Conservation (phyloP, 768 basidiomycete species). For the Cystofilobasidium bisporidii region DNA sequence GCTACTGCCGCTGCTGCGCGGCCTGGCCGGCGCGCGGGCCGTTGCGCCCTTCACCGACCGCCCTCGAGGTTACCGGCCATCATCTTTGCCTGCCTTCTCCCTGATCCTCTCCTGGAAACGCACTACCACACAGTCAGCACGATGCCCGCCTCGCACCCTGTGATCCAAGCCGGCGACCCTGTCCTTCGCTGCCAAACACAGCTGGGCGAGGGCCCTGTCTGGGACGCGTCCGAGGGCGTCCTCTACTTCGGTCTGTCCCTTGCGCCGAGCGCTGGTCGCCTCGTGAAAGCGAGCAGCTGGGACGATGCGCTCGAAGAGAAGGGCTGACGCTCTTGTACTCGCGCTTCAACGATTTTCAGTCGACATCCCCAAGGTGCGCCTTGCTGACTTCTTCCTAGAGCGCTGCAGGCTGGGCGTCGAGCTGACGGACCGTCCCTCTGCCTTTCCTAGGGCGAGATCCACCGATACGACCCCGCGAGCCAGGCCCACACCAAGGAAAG, state of each 20-base stretch:
- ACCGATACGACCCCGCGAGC: constrained; percentile 7
- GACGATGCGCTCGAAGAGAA: too few relatives aligned
- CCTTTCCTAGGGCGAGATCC: constrained; percentile 25
- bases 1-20: too few relatives aligned
- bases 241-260: constrained; percentile 16
- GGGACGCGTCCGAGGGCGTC: background rate
- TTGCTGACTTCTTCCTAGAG: background rate
- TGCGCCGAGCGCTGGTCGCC: background rate
- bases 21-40: too few relatives aligned
- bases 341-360: background rate
- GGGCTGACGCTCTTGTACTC: background rate
- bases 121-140: too few relatives aligned
- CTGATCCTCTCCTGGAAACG: too few relatives aligned
- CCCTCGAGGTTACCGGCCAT: too few relatives aligned
- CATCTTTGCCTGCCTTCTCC: too few relatives aligned
- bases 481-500: background rate
- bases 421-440: too few relatives aligned
- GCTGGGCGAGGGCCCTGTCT: constrained; percentile 26
- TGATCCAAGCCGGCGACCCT: background rate
- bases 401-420: too few relatives aligned
- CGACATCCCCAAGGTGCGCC: background rate
- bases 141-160: too few relatives aligned
- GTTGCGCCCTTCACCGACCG: too few relatives aligned
- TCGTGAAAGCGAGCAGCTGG: too few relatives aligned
- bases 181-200: constrained; percentile 16